These are phyloP conservation scores for Penicillium atrosanguineum DNA, from an alignment of 495 filamentous ascomycete genomes.

Conservation along the genomic window DNA sequence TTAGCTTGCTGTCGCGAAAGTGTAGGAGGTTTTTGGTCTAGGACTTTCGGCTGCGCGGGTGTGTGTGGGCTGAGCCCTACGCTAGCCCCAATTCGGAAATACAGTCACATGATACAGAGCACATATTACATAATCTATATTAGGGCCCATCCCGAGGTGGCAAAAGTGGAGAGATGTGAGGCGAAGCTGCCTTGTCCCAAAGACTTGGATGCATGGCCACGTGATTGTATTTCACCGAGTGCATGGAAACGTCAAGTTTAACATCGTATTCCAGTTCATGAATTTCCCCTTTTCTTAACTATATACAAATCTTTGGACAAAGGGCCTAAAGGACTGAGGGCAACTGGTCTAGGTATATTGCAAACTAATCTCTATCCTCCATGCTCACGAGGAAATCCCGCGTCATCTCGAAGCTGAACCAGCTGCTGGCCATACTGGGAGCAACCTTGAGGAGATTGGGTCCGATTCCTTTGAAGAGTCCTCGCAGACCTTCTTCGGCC, in stretches of 20 bases:
- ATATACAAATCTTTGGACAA: neutral
- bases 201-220: too few species aligned
- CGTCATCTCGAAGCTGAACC: slow-evolving; percentile 93
- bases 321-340: neutral
- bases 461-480: slow-evolving; percentile 88
- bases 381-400: slow-evolving; percentile 76
- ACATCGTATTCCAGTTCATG: neutral
- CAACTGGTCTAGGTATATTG: slow-evolving; percentile 17
- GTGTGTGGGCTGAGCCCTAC: slow-evolving; percentile 53
- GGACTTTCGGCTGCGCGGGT: slow-evolving; percentile 43
- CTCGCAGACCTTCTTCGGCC: slow-evolving; percentile 69
- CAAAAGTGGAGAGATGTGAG: too few species aligned
- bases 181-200: neutral
- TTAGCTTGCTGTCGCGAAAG: slow-evolving; percentile 46
- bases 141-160: neutral
- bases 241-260: neutral
- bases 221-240: too few species aligned
- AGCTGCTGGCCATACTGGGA: slow-evolving; percentile 97
- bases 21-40: slow-evolving; percentile 45
- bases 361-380: slow-evolving; percentile 35
- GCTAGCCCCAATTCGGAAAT: slow-evolving; percentile 30
- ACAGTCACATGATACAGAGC: neutral
- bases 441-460: slow-evolving; percentile 96
- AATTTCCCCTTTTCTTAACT: neutral
- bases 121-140: neutral